phyloP scores from a whole-genome alignment of 2,329 filamentous ascomycete genomes.

The Sarocladiaceae sp. region DNA sequence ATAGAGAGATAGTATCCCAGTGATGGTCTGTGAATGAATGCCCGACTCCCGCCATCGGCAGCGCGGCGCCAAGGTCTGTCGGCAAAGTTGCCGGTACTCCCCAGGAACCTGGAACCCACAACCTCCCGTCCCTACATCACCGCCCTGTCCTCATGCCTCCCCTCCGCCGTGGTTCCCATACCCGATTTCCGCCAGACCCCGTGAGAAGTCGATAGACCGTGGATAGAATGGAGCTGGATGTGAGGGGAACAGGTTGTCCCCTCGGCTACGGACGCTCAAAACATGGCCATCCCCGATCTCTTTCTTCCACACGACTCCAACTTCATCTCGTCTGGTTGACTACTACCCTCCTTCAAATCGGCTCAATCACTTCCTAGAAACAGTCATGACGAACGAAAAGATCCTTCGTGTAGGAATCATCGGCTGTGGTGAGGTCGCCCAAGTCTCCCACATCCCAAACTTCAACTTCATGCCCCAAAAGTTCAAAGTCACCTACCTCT shows the following conservation, averaged over 20 bases:
- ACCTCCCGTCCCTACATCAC: no score
- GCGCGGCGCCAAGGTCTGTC: no score
- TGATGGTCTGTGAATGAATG: no score
- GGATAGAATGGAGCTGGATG: not conserved
- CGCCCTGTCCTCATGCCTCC: no score
- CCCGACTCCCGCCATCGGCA: no score
- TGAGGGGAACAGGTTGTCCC: not conserved
- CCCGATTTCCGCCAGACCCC: not conserved
- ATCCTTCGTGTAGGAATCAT: not conserved
- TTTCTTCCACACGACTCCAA: not conserved
- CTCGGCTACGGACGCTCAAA: no score
- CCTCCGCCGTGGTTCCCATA: no score
- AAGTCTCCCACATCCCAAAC: constrained; percentile 36
- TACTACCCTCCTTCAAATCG: not conserved
- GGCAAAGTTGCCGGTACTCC: not conserved
- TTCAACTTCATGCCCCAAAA: constrained; percentile 35
- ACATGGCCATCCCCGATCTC: no score
- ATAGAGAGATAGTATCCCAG: no score
- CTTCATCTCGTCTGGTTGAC: not conserved
- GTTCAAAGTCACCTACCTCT: constrained; percentile 42
- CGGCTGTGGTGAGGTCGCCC: not conserved
- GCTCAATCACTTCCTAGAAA: no score
- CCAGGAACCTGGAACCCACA: no score
- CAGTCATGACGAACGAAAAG: not conserved
- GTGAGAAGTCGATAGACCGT: not conserved